These are phyloP conservation scores for Metschnikowia kunwiensis DNA, from an alignment of 805 yeast species.

Conservation along the genomic window DNA sequence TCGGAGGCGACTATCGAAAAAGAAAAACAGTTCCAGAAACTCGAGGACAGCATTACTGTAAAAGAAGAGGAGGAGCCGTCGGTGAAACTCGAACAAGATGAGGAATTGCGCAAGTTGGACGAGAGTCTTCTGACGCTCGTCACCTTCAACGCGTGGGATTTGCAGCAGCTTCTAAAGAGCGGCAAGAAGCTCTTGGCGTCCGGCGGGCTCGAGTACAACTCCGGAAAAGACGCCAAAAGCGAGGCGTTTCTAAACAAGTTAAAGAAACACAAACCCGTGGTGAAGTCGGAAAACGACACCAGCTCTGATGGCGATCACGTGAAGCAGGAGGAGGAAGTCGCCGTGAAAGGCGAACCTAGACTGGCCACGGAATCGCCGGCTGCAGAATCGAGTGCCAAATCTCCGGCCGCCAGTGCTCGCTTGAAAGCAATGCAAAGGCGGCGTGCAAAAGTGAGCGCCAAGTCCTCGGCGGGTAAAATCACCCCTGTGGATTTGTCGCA, in stretches of 20 bases:
- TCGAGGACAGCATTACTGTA: slow-evolving; percentile 22
- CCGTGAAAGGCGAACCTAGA: slow-evolving; percentile 2
- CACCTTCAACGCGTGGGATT: slow-evolving; percentile 49
- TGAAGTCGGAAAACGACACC: slow-evolving; percentile 21
- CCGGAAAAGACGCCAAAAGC: slow-evolving; percentile 36
- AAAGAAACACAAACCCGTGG: slow-evolving; percentile 47
- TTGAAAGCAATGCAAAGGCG: slow-evolving; percentile 93
- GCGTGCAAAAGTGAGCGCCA: slow-evolving; percentile 72
- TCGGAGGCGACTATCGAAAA: slow-evolving; percentile 29
- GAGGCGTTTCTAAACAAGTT: slow-evolving; percentile 45
- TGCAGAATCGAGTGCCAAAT: slow-evolving; percentile 23
- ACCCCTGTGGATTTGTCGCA: slow-evolving; percentile 66
- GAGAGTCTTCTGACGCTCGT: slow-evolving; percentile 43
- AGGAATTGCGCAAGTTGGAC: slow-evolving; percentile 38
- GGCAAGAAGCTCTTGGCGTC: slow-evolving; percentile 61
- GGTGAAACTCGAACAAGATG: slow-evolving; percentile 41
- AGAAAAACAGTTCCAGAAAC: slow-evolving; percentile 18
- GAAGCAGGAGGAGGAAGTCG: slow-evolving; percentile 5
- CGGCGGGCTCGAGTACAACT: slow-evolving; percentile 45
- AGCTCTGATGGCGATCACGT: slow-evolving; percentile 1
- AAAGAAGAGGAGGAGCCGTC: slow-evolving; percentile 26
- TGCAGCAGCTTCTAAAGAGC: slow-evolving; percentile 46
- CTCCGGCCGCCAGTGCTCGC: slow-evolving; percentile 58
- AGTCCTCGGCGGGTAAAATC: slow-evolving; percentile 42
- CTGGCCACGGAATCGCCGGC: slow-evolving; percentile 5